Evolutionary conservation across 1,284 basidiomycete genomes (phyloP), one percentile per base, ranked within the genome.

Genomic region (Stygiomarasmius scandens): DNA sequence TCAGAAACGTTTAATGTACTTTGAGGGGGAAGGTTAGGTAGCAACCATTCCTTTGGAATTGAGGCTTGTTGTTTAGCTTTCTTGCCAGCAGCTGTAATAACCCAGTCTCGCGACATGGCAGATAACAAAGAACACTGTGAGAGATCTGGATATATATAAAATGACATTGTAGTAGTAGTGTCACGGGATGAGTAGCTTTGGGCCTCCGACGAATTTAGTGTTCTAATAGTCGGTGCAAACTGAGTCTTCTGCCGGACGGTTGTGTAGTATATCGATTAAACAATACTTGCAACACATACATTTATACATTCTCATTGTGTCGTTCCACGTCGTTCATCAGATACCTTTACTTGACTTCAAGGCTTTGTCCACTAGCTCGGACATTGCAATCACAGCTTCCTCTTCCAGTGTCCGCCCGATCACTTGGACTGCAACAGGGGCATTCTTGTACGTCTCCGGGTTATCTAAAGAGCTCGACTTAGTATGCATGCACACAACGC

Each of bases 371-470:
- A 87, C 81, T 27, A 87, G 77, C 62, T 86, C 82, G 10, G 80
- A 77, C 79, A 89, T 83, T 1, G 75, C 81, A 32, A 90, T 75
- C 8, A 89, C 79, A 0, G 83, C 86, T 65, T 91, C 90, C 62
- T 92, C 90, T 65, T 92, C 87, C 45, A 86, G 74, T n/a, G 84
- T 85, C 52, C 83, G 75, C 0, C 85, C 88, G 2, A 92, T 77
- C 3, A 92, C 65, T 64, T 93, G 91, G 23, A 93, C 69, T n/a
- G 77, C 74, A 6, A 92, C 76, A 0, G 92, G 91, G 0, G 84
- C 85, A 58, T 83, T 79, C 52, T 74, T 72, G 61, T 83, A 86
- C 12, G 74, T 74, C 27, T 77, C 73, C 0, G 89, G 83, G 49
- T 86, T 74, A 64, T 91, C 88, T 87, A 29, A 43, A 27, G 54